Percentiles rank a stretch among this genome's conserved stretches.
Evolutionary conservation across 345 rosid species (phyloP).

Genomic region (Salix arbutifolia): DNA sequence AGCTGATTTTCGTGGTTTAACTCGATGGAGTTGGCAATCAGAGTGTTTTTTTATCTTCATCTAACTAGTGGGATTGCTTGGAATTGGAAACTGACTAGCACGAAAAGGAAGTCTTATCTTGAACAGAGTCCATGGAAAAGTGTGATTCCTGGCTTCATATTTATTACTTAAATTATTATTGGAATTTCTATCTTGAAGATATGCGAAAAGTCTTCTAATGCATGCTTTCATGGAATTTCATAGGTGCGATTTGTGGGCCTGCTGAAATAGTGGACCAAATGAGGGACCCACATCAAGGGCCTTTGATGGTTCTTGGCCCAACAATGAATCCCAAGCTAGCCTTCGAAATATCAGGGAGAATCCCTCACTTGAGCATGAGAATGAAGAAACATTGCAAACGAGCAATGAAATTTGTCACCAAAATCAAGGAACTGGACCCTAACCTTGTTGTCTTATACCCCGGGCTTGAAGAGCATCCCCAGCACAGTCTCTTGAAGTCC

Average conservation of each 20-base stretch:
- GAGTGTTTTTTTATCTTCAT: background rate
- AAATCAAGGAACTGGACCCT: slow-evolving; percentile 66
- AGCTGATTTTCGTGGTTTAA: background rate
- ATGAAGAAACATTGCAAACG: slow-evolving; percentile 83
- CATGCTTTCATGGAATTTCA: background rate
- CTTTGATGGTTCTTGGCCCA: slow-evolving; percentile 86
- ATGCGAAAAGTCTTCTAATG: background rate
- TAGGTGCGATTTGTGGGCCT: slow-evolving; percentile 95
- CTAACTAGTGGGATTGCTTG: background rate
- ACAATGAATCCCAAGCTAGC: slow-evolving; percentile 98
- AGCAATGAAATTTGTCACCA: slow-evolving; percentile 59
- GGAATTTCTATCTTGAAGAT: background rate
- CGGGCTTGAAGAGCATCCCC: slow-evolving; percentile 77
- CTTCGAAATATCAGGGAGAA: slow-evolving; percentile 72
- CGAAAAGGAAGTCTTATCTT: background rate
- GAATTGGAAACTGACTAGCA: background rate
- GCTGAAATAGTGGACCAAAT: slow-evolving; percentile 73
- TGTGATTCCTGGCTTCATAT: background rate
- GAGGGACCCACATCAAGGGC: slow-evolving; percentile 94
- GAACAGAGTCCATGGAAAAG: background rate
- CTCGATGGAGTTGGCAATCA: background rate
- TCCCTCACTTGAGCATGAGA: slow-evolving; percentile 81
- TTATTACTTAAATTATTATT: background rate
- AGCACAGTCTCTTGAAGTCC: slow-evolving; percentile 57
- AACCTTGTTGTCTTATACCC: slow-evolving; percentile 81